A percentile compares a stretch with the other conserved stretches of the same genome.
Evolutionary conservation across 352 stramenopile genomes (phyloP).

Genomic region (Phytophthora tubulina): DNA sequence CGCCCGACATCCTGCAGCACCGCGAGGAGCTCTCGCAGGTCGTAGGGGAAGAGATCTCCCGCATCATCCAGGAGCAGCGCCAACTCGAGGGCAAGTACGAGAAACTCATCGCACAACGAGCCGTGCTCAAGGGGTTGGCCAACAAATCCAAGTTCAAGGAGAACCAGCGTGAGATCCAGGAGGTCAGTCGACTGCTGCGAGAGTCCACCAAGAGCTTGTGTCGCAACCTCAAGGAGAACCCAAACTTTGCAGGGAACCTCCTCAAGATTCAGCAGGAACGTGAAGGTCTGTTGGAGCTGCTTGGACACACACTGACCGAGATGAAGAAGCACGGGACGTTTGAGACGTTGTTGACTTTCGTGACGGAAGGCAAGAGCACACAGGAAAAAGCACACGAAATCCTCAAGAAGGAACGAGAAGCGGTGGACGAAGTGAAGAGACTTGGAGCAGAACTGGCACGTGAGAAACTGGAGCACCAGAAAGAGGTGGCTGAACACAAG

Average conservation of each 20-base stretch:
- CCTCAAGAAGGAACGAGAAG: constrained; percentile 87
- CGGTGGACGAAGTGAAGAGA: constrained; percentile 88
- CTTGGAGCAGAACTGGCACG: constrained; percentile 81
- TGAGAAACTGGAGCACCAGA: constrained; percentile 84
- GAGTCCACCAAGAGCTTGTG: constrained; percentile 94
- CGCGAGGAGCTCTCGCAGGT: constrained; percentile 93
- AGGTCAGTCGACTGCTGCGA: constrained; percentile 89
- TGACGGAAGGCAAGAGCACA: constrained; percentile 80
- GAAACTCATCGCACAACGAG: constrained; percentile 89
- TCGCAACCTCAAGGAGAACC: constrained; percentile 94
- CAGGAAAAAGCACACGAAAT: constrained; percentile 85
- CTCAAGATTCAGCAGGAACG: constrained; percentile 94
- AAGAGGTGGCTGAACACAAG: constrained; percentile 78
- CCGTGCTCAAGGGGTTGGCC: constrained; percentile 88
- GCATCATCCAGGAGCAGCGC: constrained; percentile 93
- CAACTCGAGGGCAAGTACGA: constrained; percentile 91
- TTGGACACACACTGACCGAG: constrained; percentile 70
- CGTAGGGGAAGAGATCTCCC: constrained; percentile 93
- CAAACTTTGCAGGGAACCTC: constrained; percentile 93
- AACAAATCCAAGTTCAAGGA: constrained; percentile 96
- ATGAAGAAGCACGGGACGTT: constrained; percentile 83
- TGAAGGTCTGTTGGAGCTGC: constrained; percentile 79
- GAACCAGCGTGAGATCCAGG: constrained; percentile 93
- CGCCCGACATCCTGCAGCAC: constrained; percentile 92
- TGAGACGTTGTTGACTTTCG: constrained; percentile 76